phyloP scores from a whole-genome alignment of 345 rosid genomes.

The Eucalyptus sp. region DNA sequence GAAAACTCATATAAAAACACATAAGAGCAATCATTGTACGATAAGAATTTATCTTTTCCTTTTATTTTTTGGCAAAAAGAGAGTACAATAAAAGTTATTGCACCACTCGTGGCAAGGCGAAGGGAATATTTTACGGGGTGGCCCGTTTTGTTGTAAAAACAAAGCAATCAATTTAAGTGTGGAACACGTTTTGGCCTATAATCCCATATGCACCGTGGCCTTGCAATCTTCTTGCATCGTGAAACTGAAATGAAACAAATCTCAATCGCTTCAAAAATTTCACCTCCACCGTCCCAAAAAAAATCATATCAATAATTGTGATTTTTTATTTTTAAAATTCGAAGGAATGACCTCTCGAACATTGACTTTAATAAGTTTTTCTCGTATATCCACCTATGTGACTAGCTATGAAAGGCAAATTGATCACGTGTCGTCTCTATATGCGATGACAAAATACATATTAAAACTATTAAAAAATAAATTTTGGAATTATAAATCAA shows the following conservation, averaged over 20 bases:
- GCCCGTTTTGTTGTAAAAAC: background rate
- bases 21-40: background rate
- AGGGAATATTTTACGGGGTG: background rate
- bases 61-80: background rate
- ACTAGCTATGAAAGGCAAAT: background rate
- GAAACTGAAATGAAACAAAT: no score
- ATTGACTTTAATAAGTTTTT: background rate
- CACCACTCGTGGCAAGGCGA: background rate
- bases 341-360: background rate
- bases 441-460: background rate
- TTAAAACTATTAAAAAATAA: background rate
- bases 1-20: background rate
- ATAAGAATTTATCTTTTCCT: background rate
- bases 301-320: background rate
- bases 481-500: background rate
- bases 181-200: background rate
- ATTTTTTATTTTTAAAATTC: background rate
- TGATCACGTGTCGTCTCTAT: background rate
- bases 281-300: rapidly evolving
- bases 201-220: background rate
- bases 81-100: background rate
- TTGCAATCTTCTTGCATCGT: background rate
- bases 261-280: background rate
- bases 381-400: rapidly evolving
- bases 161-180: background rate